phyloP scores from a whole-genome alignment of 805 yeast genomes.

The Saccharomycopsis selenospora region DNA sequence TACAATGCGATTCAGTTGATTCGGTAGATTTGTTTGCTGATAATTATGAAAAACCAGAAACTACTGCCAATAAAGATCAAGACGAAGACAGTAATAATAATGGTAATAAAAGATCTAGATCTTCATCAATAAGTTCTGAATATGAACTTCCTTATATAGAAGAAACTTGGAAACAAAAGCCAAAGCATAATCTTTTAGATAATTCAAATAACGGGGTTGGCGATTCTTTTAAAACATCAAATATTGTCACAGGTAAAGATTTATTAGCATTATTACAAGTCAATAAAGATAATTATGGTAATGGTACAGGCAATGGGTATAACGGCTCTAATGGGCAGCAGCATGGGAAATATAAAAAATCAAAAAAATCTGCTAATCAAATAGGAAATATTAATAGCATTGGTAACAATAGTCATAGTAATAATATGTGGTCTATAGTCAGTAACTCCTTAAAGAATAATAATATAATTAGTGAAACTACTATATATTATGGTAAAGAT shows the following conservation, averaged over 20 bases:
- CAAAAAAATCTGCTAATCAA: background rate
- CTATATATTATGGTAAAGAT: background rate
- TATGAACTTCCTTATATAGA: slow-evolving; percentile 1
- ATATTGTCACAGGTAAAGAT: background rate
- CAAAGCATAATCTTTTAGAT: background rate
- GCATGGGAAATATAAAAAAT: background rate
- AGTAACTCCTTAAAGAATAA: background rate
- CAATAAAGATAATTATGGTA: slow-evolving; percentile 1
- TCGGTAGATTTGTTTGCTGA: slow-evolving; percentile 10
- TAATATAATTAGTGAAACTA: background rate
- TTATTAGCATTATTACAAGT: background rate
- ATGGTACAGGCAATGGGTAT: background rate
- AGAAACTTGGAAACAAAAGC: background rate
- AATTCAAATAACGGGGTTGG: background rate
- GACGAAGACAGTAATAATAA: background rate
- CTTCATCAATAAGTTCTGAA: slow-evolving; percentile 4
- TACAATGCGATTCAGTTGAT: slow-evolving; percentile 18
- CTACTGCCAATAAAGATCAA: background rate
- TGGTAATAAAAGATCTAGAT: slow-evolving; percentile 3
- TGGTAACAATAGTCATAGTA: background rate
- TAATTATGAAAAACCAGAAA: slow-evolving; percentile 1
- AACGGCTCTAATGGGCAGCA: slow-evolving; percentile 1
- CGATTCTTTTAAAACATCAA: background rate
- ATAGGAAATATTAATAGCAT: background rate
- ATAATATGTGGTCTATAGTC: background rate